Conservation (phyloP, 2,329 filamentous ascomycete genomes). For the Xylariaceae sp. region DNA sequence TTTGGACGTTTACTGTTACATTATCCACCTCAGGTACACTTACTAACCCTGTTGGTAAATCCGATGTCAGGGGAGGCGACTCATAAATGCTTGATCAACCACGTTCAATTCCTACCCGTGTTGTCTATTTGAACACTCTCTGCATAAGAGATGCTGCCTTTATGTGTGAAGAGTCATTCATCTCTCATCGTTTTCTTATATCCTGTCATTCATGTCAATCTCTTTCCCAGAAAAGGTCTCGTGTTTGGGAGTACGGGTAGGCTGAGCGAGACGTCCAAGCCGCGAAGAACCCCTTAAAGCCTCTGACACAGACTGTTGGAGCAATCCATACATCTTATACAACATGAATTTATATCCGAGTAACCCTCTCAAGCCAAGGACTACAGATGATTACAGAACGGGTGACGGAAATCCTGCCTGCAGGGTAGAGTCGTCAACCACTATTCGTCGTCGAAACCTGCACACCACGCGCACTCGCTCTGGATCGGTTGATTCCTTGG, state of each 20-base stretch:
- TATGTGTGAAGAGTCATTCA: no score
- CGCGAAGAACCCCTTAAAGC: background rate
- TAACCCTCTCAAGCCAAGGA: background rate
- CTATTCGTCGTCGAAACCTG: conserved; percentile 23
- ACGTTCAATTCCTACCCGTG: no score
- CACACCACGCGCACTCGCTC: conserved; percentile 18
- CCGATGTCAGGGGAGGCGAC: background rate
- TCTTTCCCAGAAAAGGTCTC: background rate
- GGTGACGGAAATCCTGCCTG: background rate
- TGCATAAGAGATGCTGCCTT: no score
- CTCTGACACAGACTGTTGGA: background rate
- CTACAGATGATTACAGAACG: background rate
- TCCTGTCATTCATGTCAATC: background rate
- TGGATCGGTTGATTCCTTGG: conserved; percentile 28
- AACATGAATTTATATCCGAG: conserved; percentile 9
- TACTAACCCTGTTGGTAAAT: background rate
- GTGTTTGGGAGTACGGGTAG: background rate
- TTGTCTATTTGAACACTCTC: no score
- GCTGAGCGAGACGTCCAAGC: background rate
- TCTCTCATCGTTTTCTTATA: no score
- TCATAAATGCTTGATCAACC: background rate
- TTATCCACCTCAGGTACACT: background rate
- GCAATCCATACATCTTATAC: background rate
- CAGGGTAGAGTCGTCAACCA: conserved; percentile 15
- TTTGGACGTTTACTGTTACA: no score